Percentiles rank a stretch among this genome's conserved stretches.
phyloP scores from a whole-genome alignment of 2,329 filamentous ascomycete genomes.

The Xylaria sp. region DNA sequence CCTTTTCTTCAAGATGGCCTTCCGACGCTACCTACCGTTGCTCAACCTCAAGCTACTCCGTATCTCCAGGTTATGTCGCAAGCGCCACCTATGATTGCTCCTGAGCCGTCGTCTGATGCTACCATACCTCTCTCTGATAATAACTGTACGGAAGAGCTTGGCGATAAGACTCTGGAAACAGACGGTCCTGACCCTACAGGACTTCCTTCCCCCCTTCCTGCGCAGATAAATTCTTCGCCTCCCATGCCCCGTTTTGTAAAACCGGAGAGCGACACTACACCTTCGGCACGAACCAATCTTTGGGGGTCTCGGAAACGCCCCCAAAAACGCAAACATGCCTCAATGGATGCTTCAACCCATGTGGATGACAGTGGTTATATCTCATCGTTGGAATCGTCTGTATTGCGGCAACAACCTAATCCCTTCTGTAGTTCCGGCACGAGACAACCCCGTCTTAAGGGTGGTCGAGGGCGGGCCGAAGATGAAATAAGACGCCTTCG shows the following conservation, averaged over 20 bases:
- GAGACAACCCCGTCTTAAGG: slow-evolving; percentile 80
- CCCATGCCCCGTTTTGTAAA: slow-evolving; percentile 69
- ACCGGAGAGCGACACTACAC: slow-evolving; percentile 74
- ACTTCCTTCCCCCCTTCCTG: slow-evolving; percentile 72
- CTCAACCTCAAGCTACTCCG: slow-evolving; percentile 36
- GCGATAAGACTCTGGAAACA: slow-evolving; percentile 50
- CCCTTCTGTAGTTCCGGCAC: slow-evolving; percentile 77
- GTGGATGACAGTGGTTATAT: slow-evolving; percentile 89
- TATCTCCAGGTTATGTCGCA: slow-evolving; percentile 48
- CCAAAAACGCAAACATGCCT: slow-evolving; percentile 77
- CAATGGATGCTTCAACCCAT: slow-evolving; percentile 62
- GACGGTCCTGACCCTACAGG: slow-evolving; percentile 53
- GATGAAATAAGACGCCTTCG: slow-evolving; percentile 94
- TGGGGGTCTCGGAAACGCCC: slow-evolving; percentile 71
- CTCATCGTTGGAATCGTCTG: slow-evolving; percentile 93
- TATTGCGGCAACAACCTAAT: slow-evolving; percentile 69
- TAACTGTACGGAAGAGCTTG: slow-evolving; percentile 58
- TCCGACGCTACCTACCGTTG: slow-evolving; percentile 54
- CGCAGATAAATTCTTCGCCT: slow-evolving; percentile 86
- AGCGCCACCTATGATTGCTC: slow-evolving; percentile 42
- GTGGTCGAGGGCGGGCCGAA: slow-evolving; percentile 88
- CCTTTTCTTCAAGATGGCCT: slow-evolving; percentile 48
- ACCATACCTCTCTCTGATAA: slow-evolving; percentile 76
- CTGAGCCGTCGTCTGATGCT: slow-evolving; percentile 76
- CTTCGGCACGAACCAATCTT: slow-evolving; percentile 68